Evolutionary conservation across 345 rosid genomes (phyloP), one percentile per base, ranked within the genome.

Genomic region (Heritiera fomes): DNA sequence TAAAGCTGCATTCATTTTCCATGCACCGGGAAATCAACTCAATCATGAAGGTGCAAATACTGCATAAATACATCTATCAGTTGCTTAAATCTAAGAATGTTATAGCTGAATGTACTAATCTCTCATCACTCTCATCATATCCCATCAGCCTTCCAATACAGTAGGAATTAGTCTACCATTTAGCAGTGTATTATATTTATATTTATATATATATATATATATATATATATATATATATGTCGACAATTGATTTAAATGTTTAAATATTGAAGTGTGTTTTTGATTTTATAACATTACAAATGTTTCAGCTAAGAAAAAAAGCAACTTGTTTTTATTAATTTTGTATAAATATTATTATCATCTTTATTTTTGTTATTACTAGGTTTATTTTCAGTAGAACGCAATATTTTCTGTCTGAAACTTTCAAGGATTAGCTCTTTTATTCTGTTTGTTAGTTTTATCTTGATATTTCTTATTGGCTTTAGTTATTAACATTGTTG

Each of bases 401-500:
- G 45, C 8, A 8, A 6, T 43, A 0, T 50, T 53, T 53, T 52
- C 17, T 3, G 17, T 52, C 17, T 52, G 17, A 52, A 52, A 13
- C 18, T 52, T 47, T 52, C 62, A 58, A 58, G 32, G 12, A 23
- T 60, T 60, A 23, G 6, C 64, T 23, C 30, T 28, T 23, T 60
- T 23, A 60, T 23, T 23, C 34, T n/a, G 30, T 60, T 23, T 60
- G 14, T 61, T 61, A 11, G 11, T 61, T 61, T 61, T 11, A 30
- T 61, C 65, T 6, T 52, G 10, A 5, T 12, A 11, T 61, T 62
- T 32, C 17, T 80, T 52, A 46, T 46, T 41, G 56, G n/a, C 41
- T 68, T 15, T 34, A 69, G 5, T 30, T 78, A 72, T 34, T 68
- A 5, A 34, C 34, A 38, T 23, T 61, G 38, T 65, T 61, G 80